These are phyloP conservation scores for Candida piceae DNA, from an alignment of 805 yeast species.

Conservation along the genomic window DNA sequence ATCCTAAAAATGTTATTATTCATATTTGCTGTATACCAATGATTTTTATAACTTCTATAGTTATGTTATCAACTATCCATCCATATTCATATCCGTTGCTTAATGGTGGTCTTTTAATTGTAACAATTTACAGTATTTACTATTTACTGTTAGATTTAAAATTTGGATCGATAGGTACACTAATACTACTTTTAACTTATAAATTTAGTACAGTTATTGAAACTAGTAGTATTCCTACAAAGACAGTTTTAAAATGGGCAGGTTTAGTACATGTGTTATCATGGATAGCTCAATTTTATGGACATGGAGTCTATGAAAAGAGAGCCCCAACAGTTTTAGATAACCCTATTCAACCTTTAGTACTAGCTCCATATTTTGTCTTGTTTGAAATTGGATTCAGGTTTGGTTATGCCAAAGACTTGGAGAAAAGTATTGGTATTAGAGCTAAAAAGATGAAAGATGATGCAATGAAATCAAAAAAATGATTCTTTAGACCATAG, in stretches of 20 bases:
- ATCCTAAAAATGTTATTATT: slow-evolving; percentile 56
- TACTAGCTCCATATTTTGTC: slow-evolving; percentile 89
- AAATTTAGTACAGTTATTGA: too few relatives aligned
- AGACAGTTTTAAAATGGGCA: slow-evolving; percentile 29
- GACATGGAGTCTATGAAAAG: slow-evolving; percentile 78
- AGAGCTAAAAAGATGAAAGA: slow-evolving; percentile 37
- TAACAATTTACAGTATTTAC: slow-evolving; percentile 47
- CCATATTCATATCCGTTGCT: slow-evolving; percentile 7
- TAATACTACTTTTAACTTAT: too few relatives aligned
- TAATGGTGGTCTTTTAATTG: slow-evolving; percentile 44
- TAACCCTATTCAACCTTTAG: slow-evolving; percentile 76
- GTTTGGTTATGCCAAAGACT: slow-evolving; percentile 54
- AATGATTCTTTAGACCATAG: too few relatives aligned
- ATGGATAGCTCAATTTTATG: slow-evolving; percentile 84
- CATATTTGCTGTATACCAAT: slow-evolving; percentile 79
- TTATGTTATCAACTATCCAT: too few relatives aligned
- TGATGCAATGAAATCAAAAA: slow-evolving; percentile 24
- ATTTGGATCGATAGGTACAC: slow-evolving; percentile 41
- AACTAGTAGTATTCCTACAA: too few relatives aligned
- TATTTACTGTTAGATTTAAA: slow-evolving; percentile 53
- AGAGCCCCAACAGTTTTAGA: slow-evolving; percentile 86
- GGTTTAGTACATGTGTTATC: slow-evolving; percentile 43
- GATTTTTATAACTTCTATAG: slow-evolving; percentile 54
- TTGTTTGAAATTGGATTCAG: slow-evolving; percentile 68
- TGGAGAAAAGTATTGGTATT: slow-evolving; percentile 45